Evolutionary conservation across 129 eudicot genomes (phyloP), one percentile per base, ranked within the genome.

Genomic region (Helichrysum umbraculigerum): DNA sequence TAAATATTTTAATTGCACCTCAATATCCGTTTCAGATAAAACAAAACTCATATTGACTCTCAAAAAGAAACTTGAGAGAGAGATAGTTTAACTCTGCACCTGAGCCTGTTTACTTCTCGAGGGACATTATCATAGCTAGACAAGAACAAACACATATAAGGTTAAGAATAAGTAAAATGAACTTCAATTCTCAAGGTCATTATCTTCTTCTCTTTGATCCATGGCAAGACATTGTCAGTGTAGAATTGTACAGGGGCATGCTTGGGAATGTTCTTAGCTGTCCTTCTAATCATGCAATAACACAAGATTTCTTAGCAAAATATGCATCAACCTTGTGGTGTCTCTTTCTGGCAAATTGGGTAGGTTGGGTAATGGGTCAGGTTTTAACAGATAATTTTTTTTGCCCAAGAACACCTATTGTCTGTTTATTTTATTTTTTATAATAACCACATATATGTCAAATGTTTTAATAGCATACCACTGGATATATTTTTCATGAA

Each of bases 41-140:
- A 39, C 47, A 9, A 39, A 39, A 39, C 47, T 39, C 47, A 9
- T 14, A 41, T 41, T 41, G 47, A 41, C 47, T 94, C 75, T 91
- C 92, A 5, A 97, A 97, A 77, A 94, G 97, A 91, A 94, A 94
- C 56, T 91, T 88, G 63, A 94, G 86, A 72, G 98, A 97, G 71
- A 91, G 98, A 84, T 94, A 94, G 66, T 94, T 58, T 94, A 54
- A 94, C 97, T 86, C 93, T 91, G 83, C 98, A 94, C 85, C 97
- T 85, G 64, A 91, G 80, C 81, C 90, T 89, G 84, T 94, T 94
- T 85, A 94, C 87, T 78, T 91, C 98, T 81, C 68, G 88, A 75
- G 98, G 98, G 77, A 94, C 98, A 81, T 94, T 94, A 71, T 94
- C 98, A 74, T 94, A 94, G 71, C 99, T 94, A 84, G 21, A 68